These are phyloP conservation scores for Erythrophleum fordii DNA, from an alignment of 306 rosid species.

Conservation along the genomic window DNA sequence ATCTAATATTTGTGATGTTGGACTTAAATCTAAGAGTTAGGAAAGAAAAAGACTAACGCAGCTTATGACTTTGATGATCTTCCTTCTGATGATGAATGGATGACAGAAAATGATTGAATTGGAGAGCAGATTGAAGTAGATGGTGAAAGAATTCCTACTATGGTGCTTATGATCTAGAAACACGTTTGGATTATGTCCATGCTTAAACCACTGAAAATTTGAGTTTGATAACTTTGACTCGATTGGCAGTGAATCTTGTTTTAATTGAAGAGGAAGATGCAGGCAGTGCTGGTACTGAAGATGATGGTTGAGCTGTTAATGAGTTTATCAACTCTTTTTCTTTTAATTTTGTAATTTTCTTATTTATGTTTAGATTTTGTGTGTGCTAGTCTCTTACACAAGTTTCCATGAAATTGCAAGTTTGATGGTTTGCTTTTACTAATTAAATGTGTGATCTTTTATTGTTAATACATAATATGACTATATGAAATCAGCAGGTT, in stretches of 20 bases:
- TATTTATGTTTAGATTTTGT: neutral
- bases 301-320: neutral
- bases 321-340: neutral
- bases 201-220: neutral
- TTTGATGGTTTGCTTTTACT: neutral
- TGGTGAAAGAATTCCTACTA: neutral
- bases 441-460: conserved; percentile 20
- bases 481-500: neutral
- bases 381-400: neutral
- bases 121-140: neutral
- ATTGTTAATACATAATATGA: neutral
- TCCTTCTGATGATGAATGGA: neutral
- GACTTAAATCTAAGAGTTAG: neutral
- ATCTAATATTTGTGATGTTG: neutral
- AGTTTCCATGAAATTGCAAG: neutral
- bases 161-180: neutral
- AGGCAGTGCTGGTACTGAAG: neutral
- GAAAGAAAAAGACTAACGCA: neutral
- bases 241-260: neutral
- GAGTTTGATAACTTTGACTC: neutral
- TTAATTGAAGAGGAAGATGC: neutral
- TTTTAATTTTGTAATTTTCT: neutral
- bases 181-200: neutral
- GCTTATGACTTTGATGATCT: neutral
- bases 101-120: neutral